These are phyloP conservation scores for Saccharomycopsis babjevae DNA, from an alignment of 805 yeast species.

Conservation along the genomic window DNA sequence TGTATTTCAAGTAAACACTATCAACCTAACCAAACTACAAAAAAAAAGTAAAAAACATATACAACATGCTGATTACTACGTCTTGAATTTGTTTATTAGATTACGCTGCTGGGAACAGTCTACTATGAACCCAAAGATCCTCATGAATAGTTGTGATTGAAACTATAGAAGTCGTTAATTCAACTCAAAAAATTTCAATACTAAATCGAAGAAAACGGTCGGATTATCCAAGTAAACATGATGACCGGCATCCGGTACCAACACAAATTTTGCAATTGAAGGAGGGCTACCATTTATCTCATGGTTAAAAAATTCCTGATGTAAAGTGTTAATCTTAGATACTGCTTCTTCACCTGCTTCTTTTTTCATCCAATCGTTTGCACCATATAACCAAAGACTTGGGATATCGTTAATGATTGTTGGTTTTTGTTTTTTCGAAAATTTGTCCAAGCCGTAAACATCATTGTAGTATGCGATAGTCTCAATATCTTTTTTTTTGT, in stretches of 20 bases:
- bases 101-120: background rate
- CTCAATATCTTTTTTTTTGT: slow-evolving; percentile 22
- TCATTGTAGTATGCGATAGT: slow-evolving; percentile 52
- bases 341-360: slow-evolving; percentile 44
- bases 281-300: slow-evolving; percentile 35
- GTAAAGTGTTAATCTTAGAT: slow-evolving; percentile 24
- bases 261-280: slow-evolving; percentile 32
- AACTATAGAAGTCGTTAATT: background rate
- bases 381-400: slow-evolving; percentile 56
- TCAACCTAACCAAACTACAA: too few relatives aligned
- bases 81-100: too few relatives aligned
- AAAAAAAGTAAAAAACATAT: too few relatives aligned
- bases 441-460: slow-evolving; percentile 55
- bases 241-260: slow-evolving; percentile 59
- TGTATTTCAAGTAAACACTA: too few relatives aligned
- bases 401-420: slow-evolving; percentile 33
- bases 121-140: too few relatives aligned
- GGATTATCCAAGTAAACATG: slow-evolving; percentile 69
- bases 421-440: slow-evolving; percentile 38
- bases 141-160: too few relatives aligned
- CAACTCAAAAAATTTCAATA: slow-evolving; percentile 2
- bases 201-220: slow-evolving; percentile 36
- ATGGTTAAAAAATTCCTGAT: slow-evolving; percentile 23
- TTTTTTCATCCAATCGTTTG: slow-evolving; percentile 61
- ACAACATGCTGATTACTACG: too few relatives aligned